A percentile compares a stretch with the other conserved stretches of the same genome.
phyloP scores from a whole-genome alignment of 495 filamentous ascomycete species.

The Cercophora sp. region DNA sequence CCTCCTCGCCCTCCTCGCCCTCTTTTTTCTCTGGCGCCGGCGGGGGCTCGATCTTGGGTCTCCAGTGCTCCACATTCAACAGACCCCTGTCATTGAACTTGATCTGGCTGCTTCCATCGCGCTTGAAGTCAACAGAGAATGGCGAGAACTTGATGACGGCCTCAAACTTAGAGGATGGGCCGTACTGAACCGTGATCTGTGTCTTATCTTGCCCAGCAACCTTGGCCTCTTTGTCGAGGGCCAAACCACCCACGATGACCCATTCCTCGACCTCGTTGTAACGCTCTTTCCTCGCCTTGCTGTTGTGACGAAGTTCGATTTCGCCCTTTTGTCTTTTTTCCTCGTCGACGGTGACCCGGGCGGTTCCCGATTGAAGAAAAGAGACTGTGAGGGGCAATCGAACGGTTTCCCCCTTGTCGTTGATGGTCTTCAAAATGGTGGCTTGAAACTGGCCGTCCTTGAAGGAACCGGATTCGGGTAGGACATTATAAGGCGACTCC shows the following conservation, averaged over 20 bases:
- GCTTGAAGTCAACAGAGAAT: slow-evolving; percentile 78
- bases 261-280: slow-evolving; percentile 89
- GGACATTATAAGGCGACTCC: slow-evolving; percentile 77
- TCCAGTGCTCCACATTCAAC: slow-evolving; percentile 93
- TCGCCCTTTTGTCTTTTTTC: slow-evolving; percentile 83
- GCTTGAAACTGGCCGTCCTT: slow-evolving; percentile 76
- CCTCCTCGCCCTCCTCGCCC: slow-evolving; percentile 36
- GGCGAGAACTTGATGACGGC: slow-evolving; percentile 78
- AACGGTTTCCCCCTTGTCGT: slow-evolving; percentile 56
- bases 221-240: slow-evolving; percentile 62
- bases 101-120: slow-evolving; percentile 77
- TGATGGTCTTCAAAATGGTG: slow-evolving; percentile 70
- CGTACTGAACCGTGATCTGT: slow-evolving; percentile 75
- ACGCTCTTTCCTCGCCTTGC: slow-evolving; percentile 80
- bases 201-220: slow-evolving; percentile 54
- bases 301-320: slow-evolving; percentile 80
- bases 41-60: slow-evolving; percentile 72
- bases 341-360: slow-evolving; percentile 84
- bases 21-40: slow-evolving; percentile 49
- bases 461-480: slow-evolving; percentile 65
- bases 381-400: slow-evolving; percentile 78
- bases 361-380: slow-evolving; percentile 83
- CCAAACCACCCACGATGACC: slow-evolving; percentile 76
- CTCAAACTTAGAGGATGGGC: slow-evolving; percentile 68
- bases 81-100: slow-evolving; percentile 83